Evolutionary conservation across 1,284 basidiomycete species (phyloP), one percentile per base, ranked within the genome.

Genomic region (Trichosporon sp.): DNA sequence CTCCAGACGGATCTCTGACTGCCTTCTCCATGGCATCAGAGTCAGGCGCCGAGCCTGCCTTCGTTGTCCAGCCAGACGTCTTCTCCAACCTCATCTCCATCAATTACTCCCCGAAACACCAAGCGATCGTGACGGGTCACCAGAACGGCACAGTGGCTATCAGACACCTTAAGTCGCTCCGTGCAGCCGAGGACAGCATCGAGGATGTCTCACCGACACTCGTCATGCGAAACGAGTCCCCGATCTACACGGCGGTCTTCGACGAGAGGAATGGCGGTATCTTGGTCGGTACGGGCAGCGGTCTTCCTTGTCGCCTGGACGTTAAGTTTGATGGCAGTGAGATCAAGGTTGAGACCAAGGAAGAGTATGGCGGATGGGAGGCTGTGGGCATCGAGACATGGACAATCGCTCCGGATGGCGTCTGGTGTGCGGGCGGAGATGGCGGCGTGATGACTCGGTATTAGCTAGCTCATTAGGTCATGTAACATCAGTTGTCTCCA

Each of bases 81-180:
- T 60, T 68, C n/a, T 76, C 81, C 2, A 75, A 85, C 4, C 76
- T 89, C 25, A 80, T 84, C 8, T 81, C 86, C n/a, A 82, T 89
- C 37, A 80, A 83, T 0, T 85, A 85, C 67, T 80, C 81, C 0
- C 68, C 81, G 0, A 60, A 72, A 0, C 75, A 80, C 36, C 76
- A 80, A 31, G 73, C 86, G 2, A 74, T 91, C 11, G 87, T 85
- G 0, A 87, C 87, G 2, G 89, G 89, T 0, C 85, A 86, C n/a
- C 75, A 80, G 0, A 79, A 79, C n/a, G 90, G 90, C 0, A 71
- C 87, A 4, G 82, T 88, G 0, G 79, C 82, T 6, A 66, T 91
- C 1, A 87, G 86, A 70, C 85, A 88, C 69, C 58, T 69, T 5
- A 37, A 46, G 11, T 6, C 63, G 2, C 65, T 82, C 84, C 1